Evolutionary conservation across 2,329 filamentous ascomycete genomes (phyloP).

Genomic region (Zasmidium cellare): DNA sequence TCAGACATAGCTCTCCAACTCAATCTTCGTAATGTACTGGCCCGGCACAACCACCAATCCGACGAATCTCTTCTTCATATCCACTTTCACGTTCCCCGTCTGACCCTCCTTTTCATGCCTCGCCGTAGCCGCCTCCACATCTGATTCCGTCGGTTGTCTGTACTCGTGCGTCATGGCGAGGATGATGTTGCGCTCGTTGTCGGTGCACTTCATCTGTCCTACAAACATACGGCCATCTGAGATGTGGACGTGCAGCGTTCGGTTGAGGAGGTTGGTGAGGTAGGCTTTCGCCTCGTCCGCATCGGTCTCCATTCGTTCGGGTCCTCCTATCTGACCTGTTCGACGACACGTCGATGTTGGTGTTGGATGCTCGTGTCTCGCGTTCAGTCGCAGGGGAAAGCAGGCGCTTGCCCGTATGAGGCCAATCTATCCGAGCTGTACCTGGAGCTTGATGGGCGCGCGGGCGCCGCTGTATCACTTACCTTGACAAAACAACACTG

Average conservation of each 20-base stretch:
- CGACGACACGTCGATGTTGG: neutral
- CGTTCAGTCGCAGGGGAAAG: neutral
- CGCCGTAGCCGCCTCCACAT: constrained; percentile 41
- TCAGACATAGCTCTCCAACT: constrained; percentile 66
- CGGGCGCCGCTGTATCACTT: too few relatives aligned
- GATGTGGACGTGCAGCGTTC: constrained; percentile 75
- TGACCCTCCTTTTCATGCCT: constrained; percentile 32
- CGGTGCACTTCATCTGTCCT: constrained; percentile 91
- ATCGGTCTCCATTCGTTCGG: neutral
- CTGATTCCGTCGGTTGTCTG: constrained; percentile 62
- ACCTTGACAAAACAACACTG: neutral
- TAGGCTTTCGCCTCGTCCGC: constrained; percentile 27
- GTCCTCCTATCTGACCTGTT: neutral
- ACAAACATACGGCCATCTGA: constrained; percentile 86
- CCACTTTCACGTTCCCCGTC: constrained; percentile 53
- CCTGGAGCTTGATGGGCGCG: too few relatives aligned
- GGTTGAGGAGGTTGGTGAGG: constrained; percentile 44
- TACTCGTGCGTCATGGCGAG: constrained; percentile 87
- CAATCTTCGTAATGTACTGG: constrained; percentile 80
- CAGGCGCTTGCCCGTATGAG: neutral
- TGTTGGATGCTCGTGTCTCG: too few relatives aligned
- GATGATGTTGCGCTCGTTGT: constrained; percentile 81
- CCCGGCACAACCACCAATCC: constrained; percentile 90
- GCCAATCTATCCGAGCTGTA: too few relatives aligned
- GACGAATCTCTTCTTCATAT: constrained; percentile 83